Percentiles rank a stretch among this genome's conserved stretches.
phyloP scores from a whole-genome alignment of 2,329 filamentous ascomycete genomes.

The Talaromyces islandicus region DNA sequence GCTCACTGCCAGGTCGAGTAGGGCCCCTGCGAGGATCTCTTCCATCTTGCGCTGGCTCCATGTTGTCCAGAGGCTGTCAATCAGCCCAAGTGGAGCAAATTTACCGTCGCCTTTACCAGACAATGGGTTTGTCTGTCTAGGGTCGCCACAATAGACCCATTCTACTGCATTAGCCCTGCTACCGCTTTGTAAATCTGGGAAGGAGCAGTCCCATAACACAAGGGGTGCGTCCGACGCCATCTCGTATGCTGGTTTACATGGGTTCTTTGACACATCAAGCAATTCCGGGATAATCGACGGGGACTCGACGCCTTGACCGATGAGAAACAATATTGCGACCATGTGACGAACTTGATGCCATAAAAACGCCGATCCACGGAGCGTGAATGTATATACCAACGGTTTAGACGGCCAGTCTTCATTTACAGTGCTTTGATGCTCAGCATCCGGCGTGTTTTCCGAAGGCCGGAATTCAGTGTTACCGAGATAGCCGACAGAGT shows the following conservation, averaged over 20 bases:
- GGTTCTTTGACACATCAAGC: constrained; percentile 65
- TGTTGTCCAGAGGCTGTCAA: constrained; percentile 71
- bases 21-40: constrained; percentile 69
- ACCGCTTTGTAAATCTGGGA: constrained; percentile 53
- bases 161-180: constrained; percentile 56
- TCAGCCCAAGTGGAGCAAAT: constrained; percentile 59
- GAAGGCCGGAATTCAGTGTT: constrained; percentile 17
- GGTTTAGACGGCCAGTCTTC: constrained; percentile 32
- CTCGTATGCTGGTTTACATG: constrained; percentile 75
- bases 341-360: constrained; percentile 98
- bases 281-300: constrained; percentile 68
- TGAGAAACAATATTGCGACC: constrained; percentile 83
- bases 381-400: constrained; percentile 79
- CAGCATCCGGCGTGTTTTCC: constrained; percentile 32
- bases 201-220: constrained; percentile 94
- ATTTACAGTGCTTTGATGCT: constrained; percentile 20
- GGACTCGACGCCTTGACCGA: constrained; percentile 79
- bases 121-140: constrained; percentile 33
- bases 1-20: constrained; percentile 59
- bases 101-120: constrained; percentile 50
- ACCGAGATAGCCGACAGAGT: constrained; percentile 53
- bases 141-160: constrained; percentile 76
- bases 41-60: constrained; percentile 88
- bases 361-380: constrained; percentile 86
- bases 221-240: constrained; percentile 88